These are phyloP conservation scores for Lomentospora prolificans DNA, from an alignment of 2,329 filamentous ascomycete genomes.

Conservation along the genomic window DNA sequence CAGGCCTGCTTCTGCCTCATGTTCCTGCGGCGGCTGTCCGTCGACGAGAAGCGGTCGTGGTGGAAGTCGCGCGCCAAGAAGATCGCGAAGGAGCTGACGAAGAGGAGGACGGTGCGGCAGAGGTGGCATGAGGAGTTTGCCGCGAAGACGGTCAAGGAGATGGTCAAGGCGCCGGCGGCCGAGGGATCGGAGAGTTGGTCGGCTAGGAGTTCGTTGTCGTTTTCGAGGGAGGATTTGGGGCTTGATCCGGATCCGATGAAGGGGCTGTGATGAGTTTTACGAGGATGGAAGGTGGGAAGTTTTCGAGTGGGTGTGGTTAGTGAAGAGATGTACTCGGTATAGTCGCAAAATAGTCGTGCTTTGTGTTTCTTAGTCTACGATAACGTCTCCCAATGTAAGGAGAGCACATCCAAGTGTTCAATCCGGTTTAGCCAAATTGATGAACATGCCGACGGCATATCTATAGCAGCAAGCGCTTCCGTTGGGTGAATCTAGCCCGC, in stretches of 20 bases:
- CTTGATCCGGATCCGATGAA: slow-evolving; percentile 3
- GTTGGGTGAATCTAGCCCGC: too few relatives aligned
- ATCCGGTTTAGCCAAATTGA: too few relatives aligned
- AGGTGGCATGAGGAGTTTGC: slow-evolving; percentile 11
- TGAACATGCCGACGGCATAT: too few relatives aligned
- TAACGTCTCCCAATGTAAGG: too few relatives aligned
- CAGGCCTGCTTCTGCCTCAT: slow-evolving; percentile 12
- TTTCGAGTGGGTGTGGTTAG: too few relatives aligned
- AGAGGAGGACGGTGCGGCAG: slow-evolving; percentile 3
- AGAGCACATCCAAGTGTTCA: too few relatives aligned
- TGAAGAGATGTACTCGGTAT: too few relatives aligned
- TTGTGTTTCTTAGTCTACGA: too few relatives aligned
- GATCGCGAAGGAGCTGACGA: slow-evolving; percentile 10
- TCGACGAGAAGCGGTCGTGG: slow-evolving; percentile 7
- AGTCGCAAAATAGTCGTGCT: too few relatives aligned
- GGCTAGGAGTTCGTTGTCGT: slow-evolving; percentile 1
- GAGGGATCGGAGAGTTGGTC: background rate
- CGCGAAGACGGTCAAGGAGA: slow-evolving; percentile 5
- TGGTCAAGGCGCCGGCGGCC: slow-evolving; percentile 1
- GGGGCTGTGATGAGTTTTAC: slow-evolving; percentile 1
- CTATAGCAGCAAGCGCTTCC: too few relatives aligned
- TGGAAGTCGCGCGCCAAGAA: slow-evolving; percentile 9
- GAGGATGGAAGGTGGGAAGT: too few relatives aligned
- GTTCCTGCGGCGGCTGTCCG: slow-evolving; percentile 8
- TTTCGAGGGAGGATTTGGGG: slow-evolving; percentile 1